Base-by-base conservation (phyloP, 176 grass and related monocot species). In the Avena sativa region DNA sequence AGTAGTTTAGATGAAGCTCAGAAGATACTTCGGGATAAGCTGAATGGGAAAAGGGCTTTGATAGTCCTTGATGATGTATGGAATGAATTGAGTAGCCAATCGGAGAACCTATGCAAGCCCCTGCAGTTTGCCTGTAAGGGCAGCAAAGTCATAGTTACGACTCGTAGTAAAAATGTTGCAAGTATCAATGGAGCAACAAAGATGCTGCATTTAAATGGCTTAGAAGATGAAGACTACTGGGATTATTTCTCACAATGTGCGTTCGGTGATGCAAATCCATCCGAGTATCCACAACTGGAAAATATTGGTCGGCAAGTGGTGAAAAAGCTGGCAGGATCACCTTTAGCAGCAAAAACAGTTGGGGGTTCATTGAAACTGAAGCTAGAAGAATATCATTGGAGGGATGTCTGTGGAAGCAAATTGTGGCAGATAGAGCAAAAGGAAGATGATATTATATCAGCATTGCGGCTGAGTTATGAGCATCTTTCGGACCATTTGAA, bases 31-130 rank as follows among this genome's bases (percentile, higher is more conserved):
- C 4, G 30, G 4, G 15, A 47, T 25, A 81, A 49, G 5, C 16
- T 91, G 47, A 63, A 78, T 17, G 86, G 79, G 10, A 88, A 16
- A 15, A 85, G 5, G 30, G 36, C 77, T 51, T 78, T 91, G 6
- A 14, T 91, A 77, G 59, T 91, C 4, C 57, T 91, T 47, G 90
- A 91, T 71, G 90, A 91, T 88, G 63, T 91, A 32, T 91, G 90
- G 86, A 91, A 91, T 52, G 76, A 80, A 74, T 34, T 74, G 46
- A 74, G 67, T 4, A 89, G 82, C 56, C 58, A 89, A 63, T 85
- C 53, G 67, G 76, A 80, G 12, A 84, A 61, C 19, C 17, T 89
- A 10, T 74, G 76, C 67, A 80, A 89, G 11, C 75, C 87, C 16
- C 57, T 89, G 65, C 46, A 84, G 67, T 89, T 53, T 79, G 30